Evolutionary conservation across 495 filamentous ascomycete genomes (phyloP).

Genomic region (Neurospora sp.): DNA sequence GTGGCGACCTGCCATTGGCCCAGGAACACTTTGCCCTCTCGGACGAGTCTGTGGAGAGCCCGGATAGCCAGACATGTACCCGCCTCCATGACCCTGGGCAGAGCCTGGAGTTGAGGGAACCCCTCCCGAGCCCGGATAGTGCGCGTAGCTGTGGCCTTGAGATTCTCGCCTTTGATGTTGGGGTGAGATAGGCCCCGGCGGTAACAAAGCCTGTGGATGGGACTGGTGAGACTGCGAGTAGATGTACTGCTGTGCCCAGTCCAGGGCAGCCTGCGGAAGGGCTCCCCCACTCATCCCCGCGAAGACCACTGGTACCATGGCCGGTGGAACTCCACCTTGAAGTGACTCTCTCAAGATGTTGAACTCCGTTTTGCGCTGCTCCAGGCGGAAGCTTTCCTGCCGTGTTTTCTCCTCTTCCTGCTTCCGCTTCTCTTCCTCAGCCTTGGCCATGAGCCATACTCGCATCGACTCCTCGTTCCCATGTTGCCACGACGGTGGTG

Average conservation of each 20-base stretch:
- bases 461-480: conserved; percentile 71
- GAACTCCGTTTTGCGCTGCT: conserved; percentile 71
- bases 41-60: conserved; percentile 30
- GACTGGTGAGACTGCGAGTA: conserved; percentile 40
- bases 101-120: conserved; percentile 38
- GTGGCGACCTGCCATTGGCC: conserved; percentile 12
- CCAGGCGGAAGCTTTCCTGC: conserved; percentile 65
- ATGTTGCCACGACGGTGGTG: conserved; percentile 62
- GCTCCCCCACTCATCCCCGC: conserved; percentile 66
- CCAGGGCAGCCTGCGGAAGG: conserved; percentile 44
- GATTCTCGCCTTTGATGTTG: conserved; percentile 36
- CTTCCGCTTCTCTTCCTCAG: conserved; percentile 77
- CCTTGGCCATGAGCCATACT: conserved; percentile 70
- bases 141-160: conserved; percentile 28
- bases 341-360: conserved; percentile 76
- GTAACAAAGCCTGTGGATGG: conserved; percentile 42
- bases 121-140: conserved; percentile 31
- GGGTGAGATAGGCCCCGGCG: conserved; percentile 35
- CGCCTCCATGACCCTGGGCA: conserved; percentile 26
- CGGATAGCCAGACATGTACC: conserved; percentile 22
- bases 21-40: conserved; percentile 31
- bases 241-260: conserved; percentile 67
- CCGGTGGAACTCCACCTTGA: conserved; percentile 69
- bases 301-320: conserved; percentile 84
- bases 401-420: conserved; percentile 84